Evolutionary conservation across 805 yeast genomes (phyloP), one percentile per base, ranked within the genome.

Genomic region (Zygotorulaspora florentina): DNA sequence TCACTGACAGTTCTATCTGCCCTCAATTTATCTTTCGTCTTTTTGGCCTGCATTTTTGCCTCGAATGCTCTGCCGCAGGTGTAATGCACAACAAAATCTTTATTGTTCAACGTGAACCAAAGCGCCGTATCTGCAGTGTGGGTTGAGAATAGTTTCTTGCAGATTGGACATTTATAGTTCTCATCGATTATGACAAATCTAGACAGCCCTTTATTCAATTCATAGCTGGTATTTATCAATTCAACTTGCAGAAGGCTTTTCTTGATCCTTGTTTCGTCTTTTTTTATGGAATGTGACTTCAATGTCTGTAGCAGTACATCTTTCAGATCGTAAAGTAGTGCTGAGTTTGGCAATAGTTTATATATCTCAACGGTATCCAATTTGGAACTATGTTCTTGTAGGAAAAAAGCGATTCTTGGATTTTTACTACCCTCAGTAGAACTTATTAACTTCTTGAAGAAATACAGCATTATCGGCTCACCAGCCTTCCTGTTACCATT

Each of bases 181-280:
- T 75, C 73, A 10, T 75, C 65, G 17, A 79, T 44, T 39, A 52
- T 59, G 2, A 66, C 66, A 62, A 56, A 68, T 55, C 45, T 64
- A 51, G 59, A 70, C 54, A 62, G 72, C 34, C 61, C 56, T 18
- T 60, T 60, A 50, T 72, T 68, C n/a, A 75, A 64, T 39, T 61
- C 65, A 54, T 71, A 74, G 54, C 72, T 74, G 13, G 70, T 66
- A 50, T 75, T 72, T 7, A 78, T 67, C 28, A 79, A 58, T 12
- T 80, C 76, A 1, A 80, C 76, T 55, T 81, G 81, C 39, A 75
- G 64, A 18, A 85, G 63, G 43, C 77, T 76, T 39, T 74, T 68
- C 13, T 68, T 63, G 5, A 83, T 56, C 4, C 73, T 59, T 1
- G 71, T 58, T 25, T 67, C 66, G 30, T 74, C 70, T n/a, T 71